A percentile compares a stretch with the other conserved stretches of the same genome.
Evolutionary conservation across 2,329 filamentous ascomycete genomes (phyloP).

Genomic region (Ophiostoma populinum): DNA sequence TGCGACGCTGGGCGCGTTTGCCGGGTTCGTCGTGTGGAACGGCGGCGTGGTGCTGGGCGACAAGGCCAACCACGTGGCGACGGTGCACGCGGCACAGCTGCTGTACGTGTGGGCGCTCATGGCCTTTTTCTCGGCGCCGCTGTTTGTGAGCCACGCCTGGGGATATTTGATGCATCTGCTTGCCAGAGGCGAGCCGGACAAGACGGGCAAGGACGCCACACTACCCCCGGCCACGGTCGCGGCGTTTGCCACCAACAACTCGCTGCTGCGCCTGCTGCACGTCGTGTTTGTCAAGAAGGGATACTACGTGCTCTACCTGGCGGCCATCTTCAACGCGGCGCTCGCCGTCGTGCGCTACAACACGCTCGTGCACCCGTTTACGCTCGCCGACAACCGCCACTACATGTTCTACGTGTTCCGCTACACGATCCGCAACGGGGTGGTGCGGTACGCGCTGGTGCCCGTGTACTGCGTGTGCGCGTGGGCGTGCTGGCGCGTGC

Average conservation of each 20-base stretch:
- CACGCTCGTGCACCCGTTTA: slow-evolving; percentile 91
- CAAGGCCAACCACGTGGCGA: slow-evolving; percentile 84
- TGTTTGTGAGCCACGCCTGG: slow-evolving; percentile 30
- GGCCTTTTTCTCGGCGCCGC: slow-evolving; percentile 72
- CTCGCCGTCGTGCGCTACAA: slow-evolving; percentile 51
- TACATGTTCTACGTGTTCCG: slow-evolving; percentile 97
- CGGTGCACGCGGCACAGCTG: slow-evolving; percentile 78
- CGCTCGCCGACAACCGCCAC: slow-evolving; percentile 87
- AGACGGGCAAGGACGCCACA: background rate
- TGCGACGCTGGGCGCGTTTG: slow-evolving; percentile 49
- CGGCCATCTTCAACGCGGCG: slow-evolving; percentile 21
- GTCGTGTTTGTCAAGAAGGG: slow-evolving; percentile 18
- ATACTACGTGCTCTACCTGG: slow-evolving; percentile 21
- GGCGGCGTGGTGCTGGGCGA: slow-evolving; percentile 86
- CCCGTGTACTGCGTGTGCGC: slow-evolving; percentile 53
- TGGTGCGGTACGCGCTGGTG: slow-evolving; percentile 49
- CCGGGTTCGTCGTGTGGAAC: slow-evolving; percentile 67
- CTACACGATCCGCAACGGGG: slow-evolving; percentile 52
- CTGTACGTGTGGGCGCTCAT: slow-evolving; percentile 90
- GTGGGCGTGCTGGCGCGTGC: slow-evolving; percentile 48
- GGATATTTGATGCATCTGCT: background rate
- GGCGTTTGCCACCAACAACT: background rate
- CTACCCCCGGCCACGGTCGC: background rate
- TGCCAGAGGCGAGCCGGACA: background rate
- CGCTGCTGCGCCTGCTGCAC: slow-evolving; percentile 6